Percentiles rank a stretch among this genome's conserved stretches.
Conservation (phyloP, 805 yeast species). For the Candida berthetii region DNA sequence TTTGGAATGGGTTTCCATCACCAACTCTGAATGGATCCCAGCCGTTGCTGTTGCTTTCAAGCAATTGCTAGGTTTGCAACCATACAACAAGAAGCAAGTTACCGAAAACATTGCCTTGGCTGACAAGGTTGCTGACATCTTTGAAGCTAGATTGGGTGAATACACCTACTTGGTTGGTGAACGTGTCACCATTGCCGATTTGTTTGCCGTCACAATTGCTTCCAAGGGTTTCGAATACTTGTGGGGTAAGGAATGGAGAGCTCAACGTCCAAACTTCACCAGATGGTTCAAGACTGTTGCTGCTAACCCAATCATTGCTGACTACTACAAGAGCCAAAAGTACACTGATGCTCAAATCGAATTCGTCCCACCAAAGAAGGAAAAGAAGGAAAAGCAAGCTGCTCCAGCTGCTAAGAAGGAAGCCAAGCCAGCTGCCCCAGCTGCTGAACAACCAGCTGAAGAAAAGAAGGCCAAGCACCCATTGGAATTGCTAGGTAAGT, state of each 20-base stretch:
- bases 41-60: constrained; percentile 42
- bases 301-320: constrained; percentile 39
- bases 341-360: constrained; percentile 63
- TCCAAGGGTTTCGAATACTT: constrained; percentile 50
- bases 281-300: constrained; percentile 66
- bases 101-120: constrained; percentile 37
- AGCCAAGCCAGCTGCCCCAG: constrained; percentile 27
- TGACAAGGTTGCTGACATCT: constrained; percentile 32
- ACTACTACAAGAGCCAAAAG: constrained; percentile 43
- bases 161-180: constrained; percentile 71
- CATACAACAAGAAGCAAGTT: constrained; percentile 71
- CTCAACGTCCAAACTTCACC: constrained; percentile 50
- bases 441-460: constrained; percentile 36
- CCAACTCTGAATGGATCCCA: constrained; percentile 60
- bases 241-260: constrained; percentile 63
- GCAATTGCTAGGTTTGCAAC: constrained; percentile 57
- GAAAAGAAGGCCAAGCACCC: constrained; percentile 89
- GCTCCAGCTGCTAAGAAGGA: constrained; percentile 38
- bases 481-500: constrained; percentile 73
- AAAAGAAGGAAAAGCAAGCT: constrained; percentile 33
- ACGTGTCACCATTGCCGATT: constrained; percentile 59
- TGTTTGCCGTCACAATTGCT: constrained; percentile 42
- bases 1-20: constrained; percentile 72
- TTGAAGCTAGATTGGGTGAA: constrained; percentile 52
- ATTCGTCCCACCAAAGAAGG: constrained; percentile 70